phyloP scores from a whole-genome alignment of 2,329 filamentous ascomycete genomes.

The Fusarium sp. region DNA sequence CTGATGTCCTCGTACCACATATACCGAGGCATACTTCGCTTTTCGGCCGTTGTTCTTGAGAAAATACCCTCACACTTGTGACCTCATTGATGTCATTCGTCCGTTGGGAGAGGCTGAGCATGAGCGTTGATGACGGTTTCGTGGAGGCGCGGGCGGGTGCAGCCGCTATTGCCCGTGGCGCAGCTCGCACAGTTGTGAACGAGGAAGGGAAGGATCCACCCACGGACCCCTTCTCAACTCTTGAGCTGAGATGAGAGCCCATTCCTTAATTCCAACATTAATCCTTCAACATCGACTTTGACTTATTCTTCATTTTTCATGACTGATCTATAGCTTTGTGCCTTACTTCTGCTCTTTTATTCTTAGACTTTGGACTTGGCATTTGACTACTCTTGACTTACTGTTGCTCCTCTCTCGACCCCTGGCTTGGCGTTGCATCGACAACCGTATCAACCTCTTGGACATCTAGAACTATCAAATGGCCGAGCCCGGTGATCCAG shows the following conservation, averaged over 20 bases:
- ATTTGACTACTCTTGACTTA: background rate
- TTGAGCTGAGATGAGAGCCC: constrained; percentile 9
- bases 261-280: background rate
- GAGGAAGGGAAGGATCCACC: background rate
- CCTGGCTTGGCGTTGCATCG: background rate
- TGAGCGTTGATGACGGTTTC: constrained; percentile 12
- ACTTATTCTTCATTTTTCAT: background rate
- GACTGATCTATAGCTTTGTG: background rate
- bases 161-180: constrained; percentile 22
- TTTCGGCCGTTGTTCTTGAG: background rate
- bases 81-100: background rate
- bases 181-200: constrained; percentile 4
- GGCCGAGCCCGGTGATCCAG: constrained; percentile 38
- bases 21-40: background rate
- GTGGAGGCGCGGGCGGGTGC: constrained; percentile 24
- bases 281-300: background rate
- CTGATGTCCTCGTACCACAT: background rate
- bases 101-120: constrained; percentile 4
- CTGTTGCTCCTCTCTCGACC: background rate
- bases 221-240: background rate
- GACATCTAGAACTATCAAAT: constrained; percentile 25
- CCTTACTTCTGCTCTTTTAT: background rate
- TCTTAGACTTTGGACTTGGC: background rate
- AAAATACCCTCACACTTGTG: background rate
- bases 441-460: background rate